A percentile compares a stretch with the other conserved stretches of the same genome.
phyloP scores from a whole-genome alignment of 805 yeast species.

The Cyberlindnera sargentensis region DNA sequence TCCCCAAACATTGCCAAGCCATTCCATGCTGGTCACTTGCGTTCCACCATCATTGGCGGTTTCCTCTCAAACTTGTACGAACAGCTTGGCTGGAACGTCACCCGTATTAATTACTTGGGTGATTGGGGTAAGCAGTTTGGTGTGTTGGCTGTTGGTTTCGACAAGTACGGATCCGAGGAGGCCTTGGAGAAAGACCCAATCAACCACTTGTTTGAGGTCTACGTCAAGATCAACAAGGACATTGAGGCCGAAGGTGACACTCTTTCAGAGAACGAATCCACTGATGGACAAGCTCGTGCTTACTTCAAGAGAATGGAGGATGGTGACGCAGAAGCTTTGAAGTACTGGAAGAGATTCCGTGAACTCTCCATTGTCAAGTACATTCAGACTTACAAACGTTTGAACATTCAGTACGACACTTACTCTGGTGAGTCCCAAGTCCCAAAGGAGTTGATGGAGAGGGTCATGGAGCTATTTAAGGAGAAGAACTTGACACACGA shows the following conservation, averaged over 20 bases:
- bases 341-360: slow-evolving; percentile 82
- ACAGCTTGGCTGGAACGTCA: slow-evolving; percentile 86
- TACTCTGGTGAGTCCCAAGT: slow-evolving; percentile 98
- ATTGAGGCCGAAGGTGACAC: slow-evolving; percentile 50
- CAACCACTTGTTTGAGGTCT: slow-evolving; percentile 89
- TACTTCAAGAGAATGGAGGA: slow-evolving; percentile 90
- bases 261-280: slow-evolving; percentile 37
- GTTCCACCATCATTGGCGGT: slow-evolving; percentile 97
- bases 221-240: slow-evolving; percentile 79
- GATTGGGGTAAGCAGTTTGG: slow-evolving; percentile 99
- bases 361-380: slow-evolving; percentile 85
- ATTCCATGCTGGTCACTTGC: slow-evolving; percentile 98
- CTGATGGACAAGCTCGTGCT: slow-evolving; percentile 79
- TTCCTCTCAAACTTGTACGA: slow-evolving; percentile 86
- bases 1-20: slow-evolving; percentile 99
- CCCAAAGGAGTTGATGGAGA: slow-evolving; percentile 59
- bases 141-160: slow-evolving; percentile 86
- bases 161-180: slow-evolving; percentile 77
- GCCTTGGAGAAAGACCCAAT: slow-evolving; percentile 72
- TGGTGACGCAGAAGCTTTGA: slow-evolving; percentile 76
- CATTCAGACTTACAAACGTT: slow-evolving; percentile 81
- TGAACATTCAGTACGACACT: slow-evolving; percentile 80
- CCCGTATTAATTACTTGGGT: slow-evolving; percentile 90
- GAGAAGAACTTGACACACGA: slow-evolving; percentile 69
- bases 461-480: slow-evolving; percentile 54